Evolutionary conservation across 805 yeast genomes (phyloP), one percentile per base, ranked within the genome.

Genomic region (Nakazawaea ambrosiae): DNA sequence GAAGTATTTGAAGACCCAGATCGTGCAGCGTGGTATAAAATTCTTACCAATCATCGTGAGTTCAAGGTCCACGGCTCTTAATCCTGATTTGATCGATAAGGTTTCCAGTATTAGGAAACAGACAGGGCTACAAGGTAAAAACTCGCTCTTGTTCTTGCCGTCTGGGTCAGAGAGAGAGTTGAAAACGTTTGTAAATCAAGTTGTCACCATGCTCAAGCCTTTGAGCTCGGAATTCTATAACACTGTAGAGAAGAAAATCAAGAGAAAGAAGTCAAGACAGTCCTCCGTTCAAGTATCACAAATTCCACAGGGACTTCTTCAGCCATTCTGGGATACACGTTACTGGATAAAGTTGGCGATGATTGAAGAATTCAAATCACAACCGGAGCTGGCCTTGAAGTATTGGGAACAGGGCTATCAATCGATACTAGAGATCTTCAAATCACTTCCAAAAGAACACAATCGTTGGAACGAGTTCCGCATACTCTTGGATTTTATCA

Each of bases 381-480:
- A 65, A 45, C 40, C 59, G 43, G 79, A 72, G n/a, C 51, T 60
- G 14, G 65, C 81, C 1, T 53, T 70, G n/a, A 73, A 68, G 41
- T 50, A 65, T 11, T 65, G 67, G 48, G 81, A 78, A 42, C 57
- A 65, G 14, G 66, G 78, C 0, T 78, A 78, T 47, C 79, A 75
- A 39, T 58, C 68, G 26, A 43, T 76, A 24, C 50, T 73, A 1
- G 64, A 63, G 30, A 46, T 66, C 12, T 55, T 69, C 20, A 63
- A 57, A 28, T 39, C 51, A 5, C 44, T 55, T 1, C 41, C 50
- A 0, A 28, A 48, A 0, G 50, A 54, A 20, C 40, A 44, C 4
- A 43, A 48, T 9, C 29, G 48, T 4, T 73, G 78, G 77, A 42
- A 46, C 3, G 65, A 73, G 28, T 54, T 70, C 26, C 53, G 85